Evolutionary conservation across 345 rosid genomes (phyloP), one percentile per base, ranked within the genome.

Genomic region (Sonneratia alba): DNA sequence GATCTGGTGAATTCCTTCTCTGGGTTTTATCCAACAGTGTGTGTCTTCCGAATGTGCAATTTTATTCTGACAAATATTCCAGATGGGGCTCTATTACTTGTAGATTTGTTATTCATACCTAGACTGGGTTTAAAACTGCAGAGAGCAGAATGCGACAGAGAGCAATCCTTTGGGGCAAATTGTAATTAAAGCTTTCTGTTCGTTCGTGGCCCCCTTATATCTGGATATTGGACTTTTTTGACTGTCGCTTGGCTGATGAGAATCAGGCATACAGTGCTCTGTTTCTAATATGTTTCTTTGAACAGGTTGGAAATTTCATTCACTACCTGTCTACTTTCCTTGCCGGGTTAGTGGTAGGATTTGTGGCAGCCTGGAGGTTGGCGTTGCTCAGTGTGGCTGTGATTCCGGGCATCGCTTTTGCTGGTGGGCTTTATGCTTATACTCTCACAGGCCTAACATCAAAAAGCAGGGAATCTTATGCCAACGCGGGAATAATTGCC

Each of bases 261-360:
- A 22, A 8, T 43, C n/a, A 18, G 12, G 14, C 45, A 43, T 43
- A 64, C 18, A 14, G 18, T 45, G 18, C 27, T 66, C 69, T 59
- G 67, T 67, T 36, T 67, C 69, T 66, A n/a, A 10, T 4, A 48
- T 71, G 36, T 67, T n/a, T 42, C 21, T 69, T 55, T 71, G 6
- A 42, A 45, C 61, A 96, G 99, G 99, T 96, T 77, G 99, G 99
- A 15, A 96, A 96, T 72, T 96, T 96, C 71, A 92, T 96, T 57
- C 99, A 96, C 80, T 96, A 92, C 76, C 55, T 96, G 75, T 96
- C 99, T 32, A 96, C 99, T 24, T 96, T 96, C 79, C 82, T 96
- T 79, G 99, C 99, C 51, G 99, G 99, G 74, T 78, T 96, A 69
- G 99, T 96, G 70, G 99, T 96, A 75, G 99, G 99, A 62, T 96